Conservation (phyloP, 257 asterid genomes). For the Solanum etuberosum region DNA sequence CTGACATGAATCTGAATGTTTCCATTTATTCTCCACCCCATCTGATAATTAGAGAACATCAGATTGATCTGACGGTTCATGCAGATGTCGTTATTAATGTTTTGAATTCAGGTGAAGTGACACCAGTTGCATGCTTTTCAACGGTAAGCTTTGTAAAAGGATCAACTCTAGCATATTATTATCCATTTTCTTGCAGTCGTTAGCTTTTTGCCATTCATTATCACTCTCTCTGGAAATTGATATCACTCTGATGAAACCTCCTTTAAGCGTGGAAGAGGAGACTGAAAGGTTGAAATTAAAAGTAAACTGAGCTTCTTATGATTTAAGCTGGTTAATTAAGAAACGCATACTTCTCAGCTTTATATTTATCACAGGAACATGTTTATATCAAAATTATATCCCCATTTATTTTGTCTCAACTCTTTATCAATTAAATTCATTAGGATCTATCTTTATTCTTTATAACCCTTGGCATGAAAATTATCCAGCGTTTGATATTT, state of each 20-base stretch:
- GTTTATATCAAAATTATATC: not conserved
- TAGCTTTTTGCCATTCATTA: not conserved
- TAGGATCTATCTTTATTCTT: not conserved
- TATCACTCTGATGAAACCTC: not conserved
- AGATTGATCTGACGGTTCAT: slow-evolving; percentile 37
- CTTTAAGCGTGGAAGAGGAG: not conserved
- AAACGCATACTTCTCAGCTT: not conserved
- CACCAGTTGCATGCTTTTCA: slow-evolving; percentile 71
- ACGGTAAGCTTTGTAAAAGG: slow-evolving; percentile 37
- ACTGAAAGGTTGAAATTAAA: not conserved
- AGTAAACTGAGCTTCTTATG: not conserved
- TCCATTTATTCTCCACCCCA: slow-evolving; percentile 50
- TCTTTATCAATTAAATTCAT: not conserved
- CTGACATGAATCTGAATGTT: slow-evolving; percentile 60
- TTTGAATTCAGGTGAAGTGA: slow-evolving; percentile 38
- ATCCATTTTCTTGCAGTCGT: not conserved
- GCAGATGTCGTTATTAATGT: slow-evolving; percentile 55
- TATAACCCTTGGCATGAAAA: not conserved
- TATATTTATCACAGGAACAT: not conserved
- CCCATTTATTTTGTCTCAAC: not conserved
- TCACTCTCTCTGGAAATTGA: not conserved
- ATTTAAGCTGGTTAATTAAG: not conserved
- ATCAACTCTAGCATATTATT: not conserved
- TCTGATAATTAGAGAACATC: slow-evolving; percentile 33
- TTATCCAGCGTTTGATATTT: not conserved